These are phyloP conservation scores for Magnaporthales sp. DNA, from an alignment of 2,329 filamentous ascomycete species.

Conservation along the genomic window DNA sequence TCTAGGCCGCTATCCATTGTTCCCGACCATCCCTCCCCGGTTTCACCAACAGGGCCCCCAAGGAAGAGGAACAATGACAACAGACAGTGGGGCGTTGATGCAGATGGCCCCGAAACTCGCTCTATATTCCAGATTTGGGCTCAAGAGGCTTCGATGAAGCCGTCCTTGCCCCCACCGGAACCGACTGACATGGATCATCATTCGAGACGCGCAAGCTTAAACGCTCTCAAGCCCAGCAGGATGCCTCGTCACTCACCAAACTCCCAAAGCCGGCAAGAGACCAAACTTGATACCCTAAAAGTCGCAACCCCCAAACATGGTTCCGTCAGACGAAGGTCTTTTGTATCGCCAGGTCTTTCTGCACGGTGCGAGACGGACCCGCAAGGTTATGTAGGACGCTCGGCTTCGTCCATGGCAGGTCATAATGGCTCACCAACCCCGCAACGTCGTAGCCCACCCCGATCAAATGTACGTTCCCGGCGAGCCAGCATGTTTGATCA, in stretches of 20 bases:
- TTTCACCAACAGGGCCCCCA: constrained; percentile 13
- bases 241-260: background rate
- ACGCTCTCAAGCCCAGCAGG: background rate
- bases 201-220: background rate
- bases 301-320: background rate
- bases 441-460: constrained; percentile 1
- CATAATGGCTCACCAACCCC: background rate
- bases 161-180: background rate
- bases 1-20: constrained; percentile 46
- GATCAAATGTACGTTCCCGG: constrained; percentile 10
- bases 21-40: constrained; percentile 42
- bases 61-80: constrained; percentile 1
- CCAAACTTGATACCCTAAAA: constrained; percentile 3
- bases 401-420: background rate
- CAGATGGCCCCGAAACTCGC: constrained; percentile 13
- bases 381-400: background rate
- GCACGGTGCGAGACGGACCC: background rate
- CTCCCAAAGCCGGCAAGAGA: background rate
- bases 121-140: constrained; percentile 14
- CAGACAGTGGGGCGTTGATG: constrained; percentile 5
- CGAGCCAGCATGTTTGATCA: constrained; percentile 17
- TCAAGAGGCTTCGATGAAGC: constrained; percentile 1
- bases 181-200: background rate
- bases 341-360: background rate
- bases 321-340: background rate